Percentiles rank a stretch among this genome's conserved stretches.
Conservation (phyloP, 805 yeast species). For the Barnettozyma siamensis region DNA sequence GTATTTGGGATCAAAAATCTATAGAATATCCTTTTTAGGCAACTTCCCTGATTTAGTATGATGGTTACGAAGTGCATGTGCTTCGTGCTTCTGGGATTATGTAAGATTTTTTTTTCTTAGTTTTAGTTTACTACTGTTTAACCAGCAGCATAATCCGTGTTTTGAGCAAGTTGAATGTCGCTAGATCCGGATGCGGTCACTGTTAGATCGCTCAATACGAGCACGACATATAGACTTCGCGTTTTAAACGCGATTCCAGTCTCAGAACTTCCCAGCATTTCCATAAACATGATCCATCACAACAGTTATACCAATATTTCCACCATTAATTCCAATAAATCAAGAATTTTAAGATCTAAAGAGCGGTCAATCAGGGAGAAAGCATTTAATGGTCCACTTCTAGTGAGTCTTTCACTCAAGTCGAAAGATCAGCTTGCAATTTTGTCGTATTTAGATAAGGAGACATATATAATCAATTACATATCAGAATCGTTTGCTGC, state of each 20-base stretch:
- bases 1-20: no score
- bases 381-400: conserved; percentile 2
- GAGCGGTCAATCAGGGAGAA: not conserved
- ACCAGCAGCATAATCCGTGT: no score
- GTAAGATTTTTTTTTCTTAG: no score
- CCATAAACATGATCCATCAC: conserved; percentile 12
- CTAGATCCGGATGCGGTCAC: not conserved
- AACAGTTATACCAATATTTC: conserved; percentile 3
- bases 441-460: conserved; percentile 6
- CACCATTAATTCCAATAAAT: conserved; percentile 17
- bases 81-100: no score
- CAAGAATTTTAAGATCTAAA: conserved; percentile 14
- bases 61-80: no score
- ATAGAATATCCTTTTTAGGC: no score
- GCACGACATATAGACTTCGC: not conserved
- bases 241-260: conserved; percentile 7
- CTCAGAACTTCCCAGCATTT: conserved; percentile 11
- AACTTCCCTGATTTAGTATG: no score
- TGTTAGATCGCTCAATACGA: not conserved
- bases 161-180: not conserved
- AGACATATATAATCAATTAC: conserved; percentile 40
- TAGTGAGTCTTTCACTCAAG: conserved; percentile 16
- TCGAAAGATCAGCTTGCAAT: conserved; percentile 18
- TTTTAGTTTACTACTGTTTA: no score
- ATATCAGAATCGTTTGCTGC: conserved; percentile 34